These are phyloP conservation scores for Circinella umbellata DNA, from an alignment of 371 early-diverging fungal species.

Conservation along the genomic window DNA sequence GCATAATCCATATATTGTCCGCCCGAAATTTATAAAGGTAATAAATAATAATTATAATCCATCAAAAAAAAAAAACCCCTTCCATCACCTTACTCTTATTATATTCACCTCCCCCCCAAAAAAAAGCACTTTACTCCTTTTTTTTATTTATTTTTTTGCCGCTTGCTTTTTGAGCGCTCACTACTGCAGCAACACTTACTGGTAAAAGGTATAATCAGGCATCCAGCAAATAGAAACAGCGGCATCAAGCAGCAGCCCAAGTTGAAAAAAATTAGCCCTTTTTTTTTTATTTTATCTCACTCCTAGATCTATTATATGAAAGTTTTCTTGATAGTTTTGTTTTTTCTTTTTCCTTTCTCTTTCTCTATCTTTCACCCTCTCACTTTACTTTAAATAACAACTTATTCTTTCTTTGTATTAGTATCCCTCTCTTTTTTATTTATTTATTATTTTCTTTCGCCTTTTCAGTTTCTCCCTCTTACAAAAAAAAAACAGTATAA, in stretches of 20 bases:
- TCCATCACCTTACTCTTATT: neutral
- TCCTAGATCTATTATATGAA: neutral
- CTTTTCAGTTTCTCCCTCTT: no score
- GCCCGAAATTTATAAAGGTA: neutral
- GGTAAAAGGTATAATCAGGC: no score
- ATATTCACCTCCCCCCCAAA: neutral
- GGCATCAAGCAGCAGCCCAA: neutral
- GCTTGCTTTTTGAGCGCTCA: neutral
- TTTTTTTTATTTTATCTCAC: neutral
- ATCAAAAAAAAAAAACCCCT: no score
- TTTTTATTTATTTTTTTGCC: neutral
- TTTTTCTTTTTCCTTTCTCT: neutral
- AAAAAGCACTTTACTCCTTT: neutral
- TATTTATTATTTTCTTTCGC: no score
- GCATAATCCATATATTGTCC: neutral
- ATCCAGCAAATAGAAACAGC: no score
- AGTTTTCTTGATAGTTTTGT: neutral
- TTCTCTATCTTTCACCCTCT: neutral
- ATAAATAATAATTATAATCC: no score
- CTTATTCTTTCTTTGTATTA: neutral
- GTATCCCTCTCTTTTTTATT: neutral
- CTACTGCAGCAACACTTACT: no score
- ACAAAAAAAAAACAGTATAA: no score
- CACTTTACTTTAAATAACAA: no score
- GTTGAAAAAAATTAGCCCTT: neutral